These are phyloP conservation scores for Actinomortierella wolfii DNA, from an alignment of 371 early-diverging fungal genomes.

Conservation along the genomic window DNA sequence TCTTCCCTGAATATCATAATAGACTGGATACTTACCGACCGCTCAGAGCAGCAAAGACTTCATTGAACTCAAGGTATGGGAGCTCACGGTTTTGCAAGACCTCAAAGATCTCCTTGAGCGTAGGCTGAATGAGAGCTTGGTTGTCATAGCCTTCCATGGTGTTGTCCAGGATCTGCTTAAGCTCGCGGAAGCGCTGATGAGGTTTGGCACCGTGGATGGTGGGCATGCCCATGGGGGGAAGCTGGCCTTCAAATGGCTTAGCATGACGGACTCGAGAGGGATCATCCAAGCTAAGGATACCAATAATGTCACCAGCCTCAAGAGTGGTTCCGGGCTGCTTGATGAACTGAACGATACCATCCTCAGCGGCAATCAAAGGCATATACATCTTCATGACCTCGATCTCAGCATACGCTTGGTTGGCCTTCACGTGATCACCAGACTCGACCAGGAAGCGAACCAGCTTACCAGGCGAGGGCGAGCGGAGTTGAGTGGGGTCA, in stretches of 20 bases:
- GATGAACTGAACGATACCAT: conserved; percentile 88
- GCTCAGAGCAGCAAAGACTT: conserved; percentile 82
- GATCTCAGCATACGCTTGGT: conserved; percentile 96
- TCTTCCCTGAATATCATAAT: too few relatives aligned
- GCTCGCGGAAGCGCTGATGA: conserved; percentile 79
- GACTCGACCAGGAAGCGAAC: conserved; percentile 91
- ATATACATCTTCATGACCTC: conserved; percentile 99
- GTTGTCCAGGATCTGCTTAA: conserved; percentile 66
- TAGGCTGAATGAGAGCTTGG: conserved; percentile 66
- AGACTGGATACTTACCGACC: conserved; percentile 60
- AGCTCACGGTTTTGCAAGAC: conserved; percentile 79
- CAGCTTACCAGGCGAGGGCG: conserved; percentile 97
- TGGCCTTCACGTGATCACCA: conserved; percentile 87
- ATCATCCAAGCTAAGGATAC: conserved; percentile 90
- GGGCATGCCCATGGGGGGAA: conserved; percentile 80
- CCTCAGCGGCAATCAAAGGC: conserved; percentile 91
- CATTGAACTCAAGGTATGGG: conserved; percentile 84
- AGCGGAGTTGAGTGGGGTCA: conserved; percentile 94
- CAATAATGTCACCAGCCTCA: conserved; percentile 92
- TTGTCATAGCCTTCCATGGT: conserved; percentile 92
- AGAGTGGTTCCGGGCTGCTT: conserved; percentile 90
- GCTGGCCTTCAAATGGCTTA: conserved; percentile 84
- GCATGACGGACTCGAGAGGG: conserved; percentile 92
- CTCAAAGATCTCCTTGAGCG: conserved; percentile 77
- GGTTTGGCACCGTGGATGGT: conserved; percentile 79